Evolutionary conservation across 306 rosid species (phyloP).

Genomic region (Prunus campanulata): DNA sequence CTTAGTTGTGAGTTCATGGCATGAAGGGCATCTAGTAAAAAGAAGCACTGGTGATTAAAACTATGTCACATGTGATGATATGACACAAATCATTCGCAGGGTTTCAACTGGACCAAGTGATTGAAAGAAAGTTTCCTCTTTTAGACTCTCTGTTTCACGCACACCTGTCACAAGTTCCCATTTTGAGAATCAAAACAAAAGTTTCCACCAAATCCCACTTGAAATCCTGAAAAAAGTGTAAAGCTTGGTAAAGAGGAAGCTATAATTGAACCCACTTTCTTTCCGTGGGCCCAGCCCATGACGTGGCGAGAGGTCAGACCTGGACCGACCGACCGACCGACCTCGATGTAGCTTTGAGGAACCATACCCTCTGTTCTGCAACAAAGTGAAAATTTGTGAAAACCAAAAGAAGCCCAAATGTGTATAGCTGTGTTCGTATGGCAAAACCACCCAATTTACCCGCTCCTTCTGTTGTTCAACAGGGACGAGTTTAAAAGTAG

Average conservation of each 20-base stretch:
- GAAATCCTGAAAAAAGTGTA: not conserved
- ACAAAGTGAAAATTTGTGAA: not conserved
- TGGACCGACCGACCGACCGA: not conserved
- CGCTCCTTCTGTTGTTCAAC: conserved; percentile 54
- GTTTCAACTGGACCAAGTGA: too few relatives aligned
- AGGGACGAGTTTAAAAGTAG: conserved; percentile 57
- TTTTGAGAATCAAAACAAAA: not conserved
- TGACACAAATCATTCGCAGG: too few relatives aligned
- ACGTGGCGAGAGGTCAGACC: not conserved
- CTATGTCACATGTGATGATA: too few relatives aligned
- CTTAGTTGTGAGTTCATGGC: too few relatives aligned
- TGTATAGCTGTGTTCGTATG: conserved; percentile 68
- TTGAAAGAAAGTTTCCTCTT: too few relatives aligned
- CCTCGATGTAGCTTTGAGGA: not conserved
- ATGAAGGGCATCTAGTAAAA: too few relatives aligned
- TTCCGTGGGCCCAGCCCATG: not conserved
- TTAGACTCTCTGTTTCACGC: too few relatives aligned
- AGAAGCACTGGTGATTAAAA: too few relatives aligned
- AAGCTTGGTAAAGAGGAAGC: not conserved
- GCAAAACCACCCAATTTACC: conserved; percentile 65
- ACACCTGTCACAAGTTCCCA: not conserved
- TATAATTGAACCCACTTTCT: not conserved
- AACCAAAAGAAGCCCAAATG: conserved; percentile 25
- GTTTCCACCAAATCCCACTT: not conserved
- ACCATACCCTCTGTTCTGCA: not conserved